Percentiles rank a stretch among this genome's conserved stretches.
These are phyloP conservation scores for Scutellaria galericulata DNA, from an alignment of 257 asterid species.

Conservation along the genomic window DNA sequence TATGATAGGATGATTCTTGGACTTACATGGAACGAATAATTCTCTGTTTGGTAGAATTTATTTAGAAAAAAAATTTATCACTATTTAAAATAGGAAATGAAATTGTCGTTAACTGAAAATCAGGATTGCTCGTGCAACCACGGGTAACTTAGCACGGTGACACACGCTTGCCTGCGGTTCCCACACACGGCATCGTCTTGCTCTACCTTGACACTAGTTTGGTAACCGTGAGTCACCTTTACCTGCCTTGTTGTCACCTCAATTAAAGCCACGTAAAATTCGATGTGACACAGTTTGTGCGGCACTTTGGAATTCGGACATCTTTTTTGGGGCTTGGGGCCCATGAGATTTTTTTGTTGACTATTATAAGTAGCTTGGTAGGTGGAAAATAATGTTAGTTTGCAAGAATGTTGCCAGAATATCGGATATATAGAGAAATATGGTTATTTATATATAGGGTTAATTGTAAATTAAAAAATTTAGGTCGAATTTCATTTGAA, in stretches of 20 bases:
- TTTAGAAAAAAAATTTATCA: background rate
- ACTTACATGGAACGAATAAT: slow-evolving; percentile 4
- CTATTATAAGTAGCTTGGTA: too few species aligned
- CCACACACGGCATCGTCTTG: slow-evolving; percentile 26
- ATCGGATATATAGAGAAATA: too few species aligned
- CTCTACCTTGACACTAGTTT: background rate
- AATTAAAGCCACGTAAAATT: slow-evolving; percentile 22
- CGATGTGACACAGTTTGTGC: background rate
- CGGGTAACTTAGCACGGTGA: slow-evolving; percentile 21
- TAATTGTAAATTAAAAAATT: too few species aligned
- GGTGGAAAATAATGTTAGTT: too few species aligned
- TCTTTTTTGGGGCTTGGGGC: too few species aligned
- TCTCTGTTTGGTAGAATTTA: background rate
- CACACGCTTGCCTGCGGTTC: slow-evolving; percentile 46
- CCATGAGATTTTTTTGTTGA: too few species aligned
- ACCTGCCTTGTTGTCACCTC: slow-evolving; percentile 3
- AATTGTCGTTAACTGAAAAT: slow-evolving; percentile 31
- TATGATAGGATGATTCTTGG: background rate
- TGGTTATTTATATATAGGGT: too few species aligned
- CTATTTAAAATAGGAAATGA: background rate
- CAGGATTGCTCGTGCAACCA: slow-evolving; percentile 31
- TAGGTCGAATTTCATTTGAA: too few species aligned
- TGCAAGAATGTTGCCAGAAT: too few species aligned
- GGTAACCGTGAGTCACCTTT: slow-evolving; percentile 21
- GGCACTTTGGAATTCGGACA: background rate